Base-by-base conservation (phyloP, 129 eudicot genomes). In the Flaveria robusta region DNA sequence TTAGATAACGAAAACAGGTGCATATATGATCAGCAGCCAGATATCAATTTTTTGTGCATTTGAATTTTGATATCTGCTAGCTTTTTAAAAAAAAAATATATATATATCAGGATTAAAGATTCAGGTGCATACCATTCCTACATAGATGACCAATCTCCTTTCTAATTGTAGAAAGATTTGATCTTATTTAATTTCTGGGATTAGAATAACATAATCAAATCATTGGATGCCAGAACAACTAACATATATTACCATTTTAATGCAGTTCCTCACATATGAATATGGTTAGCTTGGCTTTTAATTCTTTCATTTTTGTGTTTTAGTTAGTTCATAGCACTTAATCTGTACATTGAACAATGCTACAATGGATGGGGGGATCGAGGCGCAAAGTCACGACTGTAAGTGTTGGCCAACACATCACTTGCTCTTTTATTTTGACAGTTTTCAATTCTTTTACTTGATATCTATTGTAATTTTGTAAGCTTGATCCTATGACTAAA, bases 311-410 rank as follows among this genome's bases (percentile, higher is more conserved):
- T 42, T 73, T 31, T 74, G 49, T 72, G 76, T 68, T 51, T 72
- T 79, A 58, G 45, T 10, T 68, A 76, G 45, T 79, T 29, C 75
- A 10, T 73, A 69, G 22, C 64, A 24, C 23, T 19, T 69, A 63
- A 37, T 55, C 42, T 54, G 20, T 71, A 66, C 52, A 7, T 68
- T 47, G 58, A 74, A 72, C 76, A 29, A 92, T 92, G 98, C 84
- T 92, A 64, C 98, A 92, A 72, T 92, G 98, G 98, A 89, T 92
- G 98, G 98, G 98, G 77, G 98, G 98, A 77, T 89, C 98, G 46
- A 85, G 98, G 90, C 86, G 90, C 83, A 92, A 92, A 75, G 96
- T 92, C 66, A 63, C 93, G 15, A 76, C 96, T 66, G 98, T 92
- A 85, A 86, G 96, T 88, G 64, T 68, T 50, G 34, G 63, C 65